A percentile compares a stretch with the other conserved stretches of the same genome.
phyloP scores from a whole-genome alignment of 495 filamentous ascomycete genomes.

The Ascobolus immersus region DNA sequence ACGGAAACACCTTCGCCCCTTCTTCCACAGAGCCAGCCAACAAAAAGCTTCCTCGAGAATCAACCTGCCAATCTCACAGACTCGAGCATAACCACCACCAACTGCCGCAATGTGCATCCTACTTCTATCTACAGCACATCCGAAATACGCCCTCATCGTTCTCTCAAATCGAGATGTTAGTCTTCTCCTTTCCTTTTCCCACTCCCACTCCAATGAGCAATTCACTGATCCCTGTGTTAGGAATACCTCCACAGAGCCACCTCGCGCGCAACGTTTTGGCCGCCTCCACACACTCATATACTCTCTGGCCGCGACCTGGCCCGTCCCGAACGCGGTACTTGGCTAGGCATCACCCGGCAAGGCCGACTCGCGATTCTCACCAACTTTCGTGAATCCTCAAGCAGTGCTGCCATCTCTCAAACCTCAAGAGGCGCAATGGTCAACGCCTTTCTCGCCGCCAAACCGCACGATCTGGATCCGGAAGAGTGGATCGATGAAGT shows the following conservation, averaged over 20 bases:
- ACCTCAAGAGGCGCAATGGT: constrained; percentile 47
- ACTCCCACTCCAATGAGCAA: too few relatives aligned
- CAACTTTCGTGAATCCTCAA: constrained; percentile 60
- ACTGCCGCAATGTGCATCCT: constrained; percentile 61
- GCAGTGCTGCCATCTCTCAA: constrained; percentile 10
- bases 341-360: constrained; percentile 67
- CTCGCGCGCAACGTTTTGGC: constrained; percentile 63
- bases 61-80: too few relatives aligned
- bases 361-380: constrained; percentile 79
- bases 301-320: constrained; percentile 45
- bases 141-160: constrained; percentile 65
- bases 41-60: too few relatives aligned
- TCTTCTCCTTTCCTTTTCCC: constrained; percentile 1
- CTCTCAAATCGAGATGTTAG: constrained; percentile 78
- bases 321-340: constrained; percentile 36
- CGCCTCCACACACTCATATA: constrained; percentile 29
- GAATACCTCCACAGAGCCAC: constrained; percentile 83
- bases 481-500: too few relatives aligned
- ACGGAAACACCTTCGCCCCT: too few relatives aligned
- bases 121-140: constrained; percentile 70
- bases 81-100: constrained; percentile 1
- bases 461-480: not conserved
- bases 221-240: constrained; percentile 18
- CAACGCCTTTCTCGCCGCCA: constrained; percentile 58
- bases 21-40: too few relatives aligned